These are phyloP conservation scores for Rhamnella rubrinervis DNA, from an alignment of 331 rosid species.

Conservation along the genomic window DNA sequence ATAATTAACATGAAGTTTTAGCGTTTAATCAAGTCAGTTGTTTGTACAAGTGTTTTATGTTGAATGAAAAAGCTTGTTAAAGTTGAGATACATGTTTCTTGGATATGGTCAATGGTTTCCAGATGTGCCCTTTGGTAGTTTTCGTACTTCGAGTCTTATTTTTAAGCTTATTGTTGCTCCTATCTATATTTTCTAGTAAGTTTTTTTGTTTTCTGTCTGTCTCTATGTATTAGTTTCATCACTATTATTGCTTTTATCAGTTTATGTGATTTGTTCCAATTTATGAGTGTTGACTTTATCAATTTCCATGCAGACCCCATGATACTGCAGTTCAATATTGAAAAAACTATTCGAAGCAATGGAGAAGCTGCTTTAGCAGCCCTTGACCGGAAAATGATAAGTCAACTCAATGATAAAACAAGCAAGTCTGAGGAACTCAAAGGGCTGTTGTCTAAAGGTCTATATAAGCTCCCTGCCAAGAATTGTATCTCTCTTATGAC, in stretches of 20 bases:
- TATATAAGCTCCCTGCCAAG: constrained; percentile 71
- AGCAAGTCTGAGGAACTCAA: constrained; percentile 71
- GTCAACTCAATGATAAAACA: constrained; percentile 68
- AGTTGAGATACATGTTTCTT: background rate
- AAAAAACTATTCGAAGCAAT: constrained; percentile 60
- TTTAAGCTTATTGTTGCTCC: background rate
- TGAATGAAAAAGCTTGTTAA: background rate
- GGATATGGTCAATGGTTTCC: background rate
- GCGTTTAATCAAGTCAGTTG: background rate
- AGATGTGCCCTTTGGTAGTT: too few relatives aligned
- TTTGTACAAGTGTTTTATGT: background rate
- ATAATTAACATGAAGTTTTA: background rate
- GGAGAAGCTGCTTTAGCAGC: constrained; percentile 88
- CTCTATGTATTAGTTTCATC: constrained; percentile 4
- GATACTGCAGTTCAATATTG: constrained; percentile 64
- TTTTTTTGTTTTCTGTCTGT: constrained; percentile 1
- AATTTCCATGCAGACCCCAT: constrained; percentile 58
- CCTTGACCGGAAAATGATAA: constrained; percentile 83
- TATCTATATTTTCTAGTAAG: constrained; percentile 5
- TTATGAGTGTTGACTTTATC: background rate
- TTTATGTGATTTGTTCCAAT: background rate
- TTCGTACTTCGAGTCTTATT: background rate
- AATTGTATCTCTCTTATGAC: constrained; percentile 97
- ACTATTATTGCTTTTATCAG: background rate
- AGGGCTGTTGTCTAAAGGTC: constrained; percentile 69